Evolutionary conservation across 441 rosid genomes (phyloP).

Genomic region (Geranium incanum): DNA sequence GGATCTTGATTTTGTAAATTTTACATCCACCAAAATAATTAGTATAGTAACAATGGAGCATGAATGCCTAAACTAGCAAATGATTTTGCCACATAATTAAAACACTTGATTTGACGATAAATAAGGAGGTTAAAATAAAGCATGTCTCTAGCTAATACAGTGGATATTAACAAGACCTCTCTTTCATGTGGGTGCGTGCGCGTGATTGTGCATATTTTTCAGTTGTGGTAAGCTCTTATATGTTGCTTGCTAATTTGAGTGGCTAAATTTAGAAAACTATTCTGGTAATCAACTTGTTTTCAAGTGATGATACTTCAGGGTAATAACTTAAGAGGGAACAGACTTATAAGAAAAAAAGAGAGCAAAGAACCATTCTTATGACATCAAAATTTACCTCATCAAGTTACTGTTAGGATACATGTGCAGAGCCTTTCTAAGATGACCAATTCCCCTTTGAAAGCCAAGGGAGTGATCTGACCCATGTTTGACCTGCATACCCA

Average conservation of each 20-base stretch:
- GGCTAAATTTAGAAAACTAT: background rate
- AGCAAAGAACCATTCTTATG: constrained; percentile 13
- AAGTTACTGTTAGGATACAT: constrained; percentile 65
- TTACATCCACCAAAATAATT: constrained; percentile 1
- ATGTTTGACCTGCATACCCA: constrained; percentile 54
- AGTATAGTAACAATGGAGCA: background rate
- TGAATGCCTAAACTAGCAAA: background rate
- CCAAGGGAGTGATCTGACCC: constrained; percentile 56
- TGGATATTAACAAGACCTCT: background rate
- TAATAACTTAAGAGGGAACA: background rate
- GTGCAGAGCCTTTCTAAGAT: constrained; percentile 77
- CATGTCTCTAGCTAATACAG: background rate
- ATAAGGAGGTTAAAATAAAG: background rate
- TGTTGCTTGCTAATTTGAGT: background rate
- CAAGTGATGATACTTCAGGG: background rate
- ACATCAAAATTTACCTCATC: constrained; percentile 46
- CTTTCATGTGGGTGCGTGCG: background rate
- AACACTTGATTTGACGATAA: background rate
- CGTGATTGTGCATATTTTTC: background rate
- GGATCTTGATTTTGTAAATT: constrained; percentile 9
- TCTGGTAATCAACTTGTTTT: constrained; percentile 1
- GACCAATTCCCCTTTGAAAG: constrained; percentile 55
- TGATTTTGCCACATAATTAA: background rate
- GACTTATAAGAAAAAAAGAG: constrained; percentile 10
- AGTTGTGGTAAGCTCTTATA: background rate